Percentiles rank a stretch among this genome's conserved stretches.
These are phyloP conservation scores for Metarhizium sp. DNA, from an alignment of 2,329 filamentous ascomycete species.

Conservation along the genomic window DNA sequence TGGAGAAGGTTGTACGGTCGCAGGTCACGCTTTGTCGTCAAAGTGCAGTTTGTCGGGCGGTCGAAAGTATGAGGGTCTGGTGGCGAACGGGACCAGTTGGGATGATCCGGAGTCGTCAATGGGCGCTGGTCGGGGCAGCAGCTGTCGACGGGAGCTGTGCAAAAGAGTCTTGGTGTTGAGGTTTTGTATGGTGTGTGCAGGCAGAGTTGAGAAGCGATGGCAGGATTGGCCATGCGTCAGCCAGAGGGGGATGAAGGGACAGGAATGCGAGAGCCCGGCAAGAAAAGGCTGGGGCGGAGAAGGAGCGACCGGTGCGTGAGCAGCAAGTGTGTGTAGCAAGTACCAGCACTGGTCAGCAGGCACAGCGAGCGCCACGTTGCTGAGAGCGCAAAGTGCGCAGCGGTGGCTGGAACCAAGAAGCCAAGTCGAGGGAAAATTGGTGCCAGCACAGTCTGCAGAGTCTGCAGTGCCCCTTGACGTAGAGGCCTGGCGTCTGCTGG, in stretches of 20 bases:
- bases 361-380: too few relatives aligned
- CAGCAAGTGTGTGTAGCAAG: not conserved
- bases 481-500: too few relatives aligned
- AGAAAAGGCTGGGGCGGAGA: conserved; percentile 2
- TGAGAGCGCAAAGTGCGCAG: too few relatives aligned
- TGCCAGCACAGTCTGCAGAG: too few relatives aligned
- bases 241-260: not conserved
- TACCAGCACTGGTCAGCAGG: too few relatives aligned
- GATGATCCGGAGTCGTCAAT: not conserved
- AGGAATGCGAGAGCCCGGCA: not conserved
- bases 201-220: conserved; percentile 1
- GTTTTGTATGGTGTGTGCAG: not conserved
- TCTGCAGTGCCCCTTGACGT: too few relatives aligned
- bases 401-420: too few relatives aligned
- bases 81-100: too few relatives aligned
- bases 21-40: not conserved
- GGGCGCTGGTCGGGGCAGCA: not conserved
- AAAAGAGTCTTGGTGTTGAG: not conserved
- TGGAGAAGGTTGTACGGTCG: not conserved
- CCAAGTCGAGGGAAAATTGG: too few relatives aligned
- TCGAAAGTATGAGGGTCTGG: too few relatives aligned
- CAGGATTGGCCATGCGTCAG: not conserved
- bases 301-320: not conserved
- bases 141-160: not conserved
- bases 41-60: not conserved